Percentiles rank a stretch among this genome's conserved stretches.
Evolutionary conservation across 352 stramenopile genomes (phyloP).

Genomic region (Halophytophthora polymorphica): DNA sequence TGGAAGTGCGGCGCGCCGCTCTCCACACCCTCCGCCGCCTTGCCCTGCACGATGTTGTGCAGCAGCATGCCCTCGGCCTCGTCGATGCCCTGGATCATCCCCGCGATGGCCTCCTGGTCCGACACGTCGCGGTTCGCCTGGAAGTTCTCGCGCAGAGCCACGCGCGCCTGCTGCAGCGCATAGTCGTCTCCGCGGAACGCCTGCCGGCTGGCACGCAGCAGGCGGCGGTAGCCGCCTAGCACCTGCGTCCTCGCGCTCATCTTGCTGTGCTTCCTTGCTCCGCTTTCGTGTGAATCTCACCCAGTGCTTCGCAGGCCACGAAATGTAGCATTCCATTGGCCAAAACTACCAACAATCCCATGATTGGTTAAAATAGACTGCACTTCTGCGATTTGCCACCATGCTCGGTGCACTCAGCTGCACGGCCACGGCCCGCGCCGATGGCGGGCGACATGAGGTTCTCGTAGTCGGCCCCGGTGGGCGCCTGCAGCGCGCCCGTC

Average conservation of each 20-base stretch:
- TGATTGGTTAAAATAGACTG: too few species aligned
- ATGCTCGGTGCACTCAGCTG: too few species aligned
- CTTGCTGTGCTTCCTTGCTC: too few species aligned
- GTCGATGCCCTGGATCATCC: constrained; percentile 72
- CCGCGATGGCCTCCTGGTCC: constrained; percentile 46
- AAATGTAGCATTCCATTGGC: too few species aligned
- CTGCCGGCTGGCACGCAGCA: constrained; percentile 69
- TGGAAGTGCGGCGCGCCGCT: constrained; percentile 46
- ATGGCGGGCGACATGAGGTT: too few species aligned
- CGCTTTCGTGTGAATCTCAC: too few species aligned
- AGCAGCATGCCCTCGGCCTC: constrained; percentile 82
- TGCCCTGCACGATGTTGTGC: constrained; percentile 83
- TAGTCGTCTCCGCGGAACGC: constrained; percentile 72
- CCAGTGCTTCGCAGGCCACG: too few species aligned
- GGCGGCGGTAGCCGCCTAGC: constrained; percentile 69
- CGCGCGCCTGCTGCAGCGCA: constrained; percentile 54
- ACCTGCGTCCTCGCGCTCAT: constrained; percentile 65
- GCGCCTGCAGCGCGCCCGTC: too few species aligned
- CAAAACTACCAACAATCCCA: too few species aligned
- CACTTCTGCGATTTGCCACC: too few species aligned
- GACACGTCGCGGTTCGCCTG: constrained; percentile 51
- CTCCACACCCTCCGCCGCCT: constrained; percentile 40
- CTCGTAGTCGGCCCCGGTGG: too few species aligned
- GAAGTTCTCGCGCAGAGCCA: constrained; percentile 72
- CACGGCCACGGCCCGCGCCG: too few species aligned